Evolutionary conservation across 2,329 filamentous ascomycete genomes (phyloP).

Genomic region (Fusarium drepaniforme): DNA sequence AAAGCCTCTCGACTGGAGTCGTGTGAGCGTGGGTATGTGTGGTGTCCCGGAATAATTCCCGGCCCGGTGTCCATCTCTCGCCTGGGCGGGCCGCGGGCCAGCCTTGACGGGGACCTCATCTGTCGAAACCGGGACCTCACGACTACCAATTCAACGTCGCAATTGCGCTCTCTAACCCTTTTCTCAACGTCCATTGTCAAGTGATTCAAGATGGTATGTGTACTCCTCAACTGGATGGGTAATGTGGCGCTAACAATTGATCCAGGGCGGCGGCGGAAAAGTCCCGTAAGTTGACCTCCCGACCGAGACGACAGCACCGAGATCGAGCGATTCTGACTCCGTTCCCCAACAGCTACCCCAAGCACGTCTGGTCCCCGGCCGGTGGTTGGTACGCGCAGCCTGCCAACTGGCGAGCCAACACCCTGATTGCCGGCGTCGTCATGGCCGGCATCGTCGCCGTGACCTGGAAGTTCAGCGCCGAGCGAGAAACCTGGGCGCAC

Average conservation of each 20-base stretch:
- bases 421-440: constrained; percentile 77
- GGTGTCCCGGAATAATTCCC: constrained; percentile 38
- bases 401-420: constrained; percentile 95
- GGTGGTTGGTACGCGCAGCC: constrained; percentile 99
- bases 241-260: constrained; percentile 54
- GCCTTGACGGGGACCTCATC: constrained; percentile 30
- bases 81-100: constrained; percentile 8
- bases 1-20: constrained; percentile 40
- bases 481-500: constrained; percentile 77
- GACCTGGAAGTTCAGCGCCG: constrained; percentile 79
- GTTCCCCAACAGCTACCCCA: constrained; percentile 78
- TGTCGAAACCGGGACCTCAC: constrained; percentile 25
- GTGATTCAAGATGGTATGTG: constrained; percentile 68
- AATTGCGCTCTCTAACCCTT: constrained; percentile 46
- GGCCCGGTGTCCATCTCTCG: constrained; percentile 37
- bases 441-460: constrained; percentile 76
- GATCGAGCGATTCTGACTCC: constrained; percentile 34
- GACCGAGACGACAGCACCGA: constrained; percentile 23
- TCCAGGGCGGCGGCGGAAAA: constrained; percentile 80
- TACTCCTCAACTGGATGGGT: neutral
- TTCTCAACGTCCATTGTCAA: constrained; percentile 50
- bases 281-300: constrained; percentile 62
- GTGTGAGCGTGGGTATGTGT: constrained; percentile 46
- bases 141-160: constrained; percentile 43
- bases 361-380: constrained; percentile 98